Conservation (phyloP, 495 filamentous ascomycete species). For the Neurospora sp. region DNA sequence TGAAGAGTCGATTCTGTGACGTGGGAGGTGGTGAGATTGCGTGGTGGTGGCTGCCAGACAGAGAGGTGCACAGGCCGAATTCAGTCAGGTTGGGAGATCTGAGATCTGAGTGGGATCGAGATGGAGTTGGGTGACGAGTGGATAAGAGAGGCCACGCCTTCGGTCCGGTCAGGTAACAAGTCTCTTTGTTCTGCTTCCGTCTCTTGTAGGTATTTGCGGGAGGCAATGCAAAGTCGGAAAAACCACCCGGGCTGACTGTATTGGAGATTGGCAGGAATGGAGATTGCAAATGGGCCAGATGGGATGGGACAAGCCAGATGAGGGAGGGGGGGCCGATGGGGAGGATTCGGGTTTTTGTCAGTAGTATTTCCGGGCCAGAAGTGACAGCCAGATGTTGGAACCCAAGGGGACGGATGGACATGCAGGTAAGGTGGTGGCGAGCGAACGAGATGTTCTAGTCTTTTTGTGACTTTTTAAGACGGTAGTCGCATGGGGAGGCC, state of each 20-base stretch:
- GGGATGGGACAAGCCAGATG: neutral
- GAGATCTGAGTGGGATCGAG: neutral
- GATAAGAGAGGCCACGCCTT: neutral
- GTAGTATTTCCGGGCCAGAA: neutral
- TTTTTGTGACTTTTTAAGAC: slow-evolving; percentile 5
- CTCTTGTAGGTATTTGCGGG: neutral
- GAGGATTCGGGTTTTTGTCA: neutral
- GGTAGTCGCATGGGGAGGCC: slow-evolving; percentile 1
- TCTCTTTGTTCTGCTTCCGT: neutral
- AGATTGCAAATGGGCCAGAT: neutral
- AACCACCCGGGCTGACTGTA: neutral
- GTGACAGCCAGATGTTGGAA: neutral
- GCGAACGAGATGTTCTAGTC: slow-evolving; percentile 1
- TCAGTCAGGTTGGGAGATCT: neutral
- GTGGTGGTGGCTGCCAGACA: neutral
- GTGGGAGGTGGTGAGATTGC: neutral
- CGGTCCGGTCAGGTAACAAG: neutral
- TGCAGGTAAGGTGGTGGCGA: slow-evolving; percentile 1
- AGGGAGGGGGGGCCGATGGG: neutral
- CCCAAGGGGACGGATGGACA: neutral
- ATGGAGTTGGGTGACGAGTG: neutral
- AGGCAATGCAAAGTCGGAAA: neutral
- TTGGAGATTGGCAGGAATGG: neutral
- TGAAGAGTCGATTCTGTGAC: neutral
- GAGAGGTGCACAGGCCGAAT: neutral